Conservation (phyloP, 2,329 filamentous ascomycete genomes). For the Colletotrichum brevisporum region DNA sequence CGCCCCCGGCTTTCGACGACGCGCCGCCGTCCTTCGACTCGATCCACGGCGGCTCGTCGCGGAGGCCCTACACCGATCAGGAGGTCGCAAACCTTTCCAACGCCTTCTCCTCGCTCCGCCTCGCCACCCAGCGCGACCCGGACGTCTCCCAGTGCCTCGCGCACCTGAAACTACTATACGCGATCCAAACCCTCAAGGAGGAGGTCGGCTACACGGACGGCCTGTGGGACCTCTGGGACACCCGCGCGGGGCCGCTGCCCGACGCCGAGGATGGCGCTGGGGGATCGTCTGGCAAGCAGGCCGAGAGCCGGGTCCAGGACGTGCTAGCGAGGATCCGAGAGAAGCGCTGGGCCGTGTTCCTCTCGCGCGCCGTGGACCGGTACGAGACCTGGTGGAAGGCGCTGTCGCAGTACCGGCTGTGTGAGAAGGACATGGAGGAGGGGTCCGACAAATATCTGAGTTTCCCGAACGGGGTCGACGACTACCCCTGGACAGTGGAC, state of each 20-base stretch:
- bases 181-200: slow-evolving; percentile 77
- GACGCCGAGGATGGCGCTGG: slow-evolving; percentile 16
- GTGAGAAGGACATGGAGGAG: slow-evolving; percentile 52
- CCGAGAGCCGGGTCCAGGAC: slow-evolving; percentile 52
- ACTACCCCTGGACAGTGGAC: slow-evolving; percentile 53
- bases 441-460: slow-evolving; percentile 45
- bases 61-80: not conserved
- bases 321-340: slow-evolving; percentile 70
- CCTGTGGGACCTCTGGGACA: slow-evolving; percentile 74
- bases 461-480: slow-evolving; percentile 50
- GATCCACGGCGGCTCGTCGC: slow-evolving; percentile 9
- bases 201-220: slow-evolving; percentile 76
- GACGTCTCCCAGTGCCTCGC: slow-evolving; percentile 73
- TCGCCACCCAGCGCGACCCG: slow-evolving; percentile 53
- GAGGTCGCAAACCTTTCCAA: slow-evolving; percentile 48
- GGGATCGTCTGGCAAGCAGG: slow-evolving; percentile 40
- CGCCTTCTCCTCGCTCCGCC: slow-evolving; percentile 55
- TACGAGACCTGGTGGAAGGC: slow-evolving; percentile 77
- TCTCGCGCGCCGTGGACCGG: slow-evolving; percentile 76
- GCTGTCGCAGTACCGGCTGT: slow-evolving; percentile 49
- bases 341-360: slow-evolving; percentile 81
- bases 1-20: slow-evolving; percentile 34
- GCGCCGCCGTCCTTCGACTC: slow-evolving; percentile 36
- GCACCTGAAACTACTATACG: slow-evolving; percentile 80
- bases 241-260: slow-evolving; percentile 47